Base-by-base conservation (phyloP, 108 stramenopile genomes). In the Seminavis robusta region DNA sequence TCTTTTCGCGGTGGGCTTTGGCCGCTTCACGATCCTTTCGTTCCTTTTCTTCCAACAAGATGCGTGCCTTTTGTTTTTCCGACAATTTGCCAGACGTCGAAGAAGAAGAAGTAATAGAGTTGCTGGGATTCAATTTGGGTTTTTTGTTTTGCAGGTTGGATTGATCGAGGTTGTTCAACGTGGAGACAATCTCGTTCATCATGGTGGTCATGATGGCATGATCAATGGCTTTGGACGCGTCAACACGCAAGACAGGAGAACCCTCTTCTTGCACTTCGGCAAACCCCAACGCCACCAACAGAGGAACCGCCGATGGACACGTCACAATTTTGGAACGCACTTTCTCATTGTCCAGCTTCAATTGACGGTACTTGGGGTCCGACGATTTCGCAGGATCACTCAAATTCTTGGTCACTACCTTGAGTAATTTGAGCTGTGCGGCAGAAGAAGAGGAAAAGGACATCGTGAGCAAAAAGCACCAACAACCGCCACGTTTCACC, bases 1-100 rank as follows among this genome's bases (percentile, higher is more conserved):
- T 74, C 28, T 61, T 59, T 50, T 76, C 52, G 4, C 82, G 77
- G 13, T 75, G 59, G 31, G 38, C 37, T 42, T 74, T 73, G 23
- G 77, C 86, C 37, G 56, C 47, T 34, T 65, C 54, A 48, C 62
- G 67, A 44, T 88, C 82, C 39, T 52, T 27, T 16, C 31, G 44
- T 9, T 61, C 37, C 41, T 84, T 83, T 57, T 81, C 51, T 61
- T 88, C 86, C 53, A 68, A 23, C 8, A 81, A 30, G 26, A 62
- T 19, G 17, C 80, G 70, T 28, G 86, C 82, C 69, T 81, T 88
- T 77, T 83, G 80, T 55, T 88, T 83, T 63, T 81, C 82, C 15
- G 78, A 77, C 33, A 86, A 47, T 52, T 61, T 73, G n/a, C n/a
- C 13, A 37, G 36, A 13, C 20, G 37, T 42, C 41, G 15, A 43